Evolutionary conservation across 768 basidiomycete genomes (phyloP), one percentile per base, ranked within the genome.

Genomic region (Phylloporus sp.): DNA sequence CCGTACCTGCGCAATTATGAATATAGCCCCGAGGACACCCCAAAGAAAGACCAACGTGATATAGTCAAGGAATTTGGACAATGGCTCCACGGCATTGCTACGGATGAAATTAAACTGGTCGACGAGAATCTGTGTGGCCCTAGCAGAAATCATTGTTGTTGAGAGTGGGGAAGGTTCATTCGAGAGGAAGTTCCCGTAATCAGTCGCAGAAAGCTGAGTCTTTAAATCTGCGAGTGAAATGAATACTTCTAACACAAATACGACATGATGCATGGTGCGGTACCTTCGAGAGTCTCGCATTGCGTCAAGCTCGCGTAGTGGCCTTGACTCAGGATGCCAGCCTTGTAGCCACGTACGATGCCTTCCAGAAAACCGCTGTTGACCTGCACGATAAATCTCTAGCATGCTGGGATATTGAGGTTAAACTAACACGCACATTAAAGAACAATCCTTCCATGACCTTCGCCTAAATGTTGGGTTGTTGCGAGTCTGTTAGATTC

Each of bases 181-280:
- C 26, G 95, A 86, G 41, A 99, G 86, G 72, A 99, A 99, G 73
- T 91, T 95, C 64, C 95, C 94, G 68, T 99, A 99, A 73, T 99
- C 97, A 6, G 95, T 98, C 12, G 95, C 84, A 15, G 92, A 89
- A 28, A 99, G 78, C 66, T 99, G 97, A 41, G 97, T 94, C 56
- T 91, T 80, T 71, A 99, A 85, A 72, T 99, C 97, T 98, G 61
- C n/a, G 35, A 34, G 26, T 24, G 22, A 40, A 29, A 39, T 59
- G 34, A 64, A 42, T 26, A 29, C 43, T 5, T 20, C 22, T 3
- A 18, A 40, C 44, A 4, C n/a, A 8, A 36, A 34, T 18, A 48
- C n/a, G 38, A 38, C 42, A 7, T 45, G 11, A 31, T 15, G 27
- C 45, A 20, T 10, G 44, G 24, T 22, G 20, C 58, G 76, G 48